phyloP scores from a whole-genome alignment of 129 eudicot species.

The Artemisia tridentata region DNA sequence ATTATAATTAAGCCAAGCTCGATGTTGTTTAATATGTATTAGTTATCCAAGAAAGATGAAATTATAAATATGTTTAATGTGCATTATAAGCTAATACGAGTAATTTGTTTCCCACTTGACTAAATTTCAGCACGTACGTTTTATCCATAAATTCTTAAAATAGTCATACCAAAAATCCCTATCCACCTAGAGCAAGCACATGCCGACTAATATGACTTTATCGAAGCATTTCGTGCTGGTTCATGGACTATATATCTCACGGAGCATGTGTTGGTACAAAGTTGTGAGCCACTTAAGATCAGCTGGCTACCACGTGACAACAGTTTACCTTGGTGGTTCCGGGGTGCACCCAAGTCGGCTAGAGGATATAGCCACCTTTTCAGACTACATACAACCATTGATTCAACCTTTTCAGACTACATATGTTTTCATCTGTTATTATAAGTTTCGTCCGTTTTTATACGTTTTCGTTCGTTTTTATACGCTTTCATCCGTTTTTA shows the following conservation, averaged over 20 bases:
- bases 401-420: too few species aligned
- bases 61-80: neutral
- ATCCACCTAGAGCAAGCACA: neutral
- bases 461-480: too few species aligned
- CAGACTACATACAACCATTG: slow-evolving; percentile 49
- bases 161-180: neutral
- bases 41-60: neutral
- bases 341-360: slow-evolving; percentile 47
- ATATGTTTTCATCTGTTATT: too few species aligned
- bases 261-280: slow-evolving; percentile 80
- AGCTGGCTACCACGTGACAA: slow-evolving; percentile 46
- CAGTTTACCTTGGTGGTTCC: slow-evolving; percentile 52
- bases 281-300: slow-evolving; percentile 34
- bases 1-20: neutral
- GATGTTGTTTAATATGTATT: neutral
- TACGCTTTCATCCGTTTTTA: too few species aligned
- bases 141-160: neutral
- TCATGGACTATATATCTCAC: slow-evolving; percentile 52
- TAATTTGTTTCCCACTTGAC: neutral
- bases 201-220: neutral
- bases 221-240: slow-evolving; percentile 60
- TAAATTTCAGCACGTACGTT: neutral
- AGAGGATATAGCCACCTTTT: slow-evolving; percentile 36
- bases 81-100: too few species aligned
- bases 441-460: too few species aligned